Conservation (phyloP, 768 basidiomycete species). For the Rhizopogon vinicolor region DNA sequence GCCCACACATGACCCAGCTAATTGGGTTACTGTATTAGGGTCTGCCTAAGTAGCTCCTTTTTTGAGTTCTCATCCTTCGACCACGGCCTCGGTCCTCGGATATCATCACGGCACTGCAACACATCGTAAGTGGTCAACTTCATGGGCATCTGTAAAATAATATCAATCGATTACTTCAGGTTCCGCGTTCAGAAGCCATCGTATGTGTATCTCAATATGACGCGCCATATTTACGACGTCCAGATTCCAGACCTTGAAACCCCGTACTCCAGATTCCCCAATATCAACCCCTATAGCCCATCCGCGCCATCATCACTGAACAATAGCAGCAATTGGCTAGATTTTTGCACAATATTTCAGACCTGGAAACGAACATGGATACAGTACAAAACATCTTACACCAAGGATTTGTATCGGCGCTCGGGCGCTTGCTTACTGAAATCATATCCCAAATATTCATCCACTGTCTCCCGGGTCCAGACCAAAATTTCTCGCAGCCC, state of each 20-base stretch:
- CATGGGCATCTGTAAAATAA: too few species aligned
- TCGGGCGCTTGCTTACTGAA: slow-evolving; percentile 40
- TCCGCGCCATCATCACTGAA: slow-evolving; percentile 13
- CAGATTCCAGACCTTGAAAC: slow-evolving; percentile 16
- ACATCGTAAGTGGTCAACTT: too few species aligned
- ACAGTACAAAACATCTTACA: slow-evolving; percentile 10
- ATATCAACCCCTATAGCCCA: slow-evolving; percentile 8
- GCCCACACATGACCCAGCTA: too few species aligned
- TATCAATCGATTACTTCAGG: background rate
- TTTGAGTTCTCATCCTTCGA: too few species aligned
- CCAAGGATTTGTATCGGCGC: slow-evolving; percentile 19
- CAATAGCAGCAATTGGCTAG: slow-evolving; percentile 12
- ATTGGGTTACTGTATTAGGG: too few species aligned
- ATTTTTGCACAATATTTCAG: slow-evolving; percentile 8
- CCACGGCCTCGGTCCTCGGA: too few species aligned
- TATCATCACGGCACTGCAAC: too few species aligned
- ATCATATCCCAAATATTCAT: slow-evolving; percentile 44
- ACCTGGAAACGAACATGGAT: slow-evolving; percentile 10
- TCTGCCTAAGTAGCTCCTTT: too few species aligned
- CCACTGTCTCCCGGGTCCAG: slow-evolving; percentile 23
- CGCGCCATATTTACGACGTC: too few species aligned
- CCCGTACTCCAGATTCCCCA: slow-evolving; percentile 11
- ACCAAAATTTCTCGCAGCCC: slow-evolving; percentile 20
- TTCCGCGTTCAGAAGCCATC: background rate
- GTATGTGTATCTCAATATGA: background rate